Evolutionary conservation across 352 stramenopile genomes (phyloP).

Genomic region (Pythium aristosporum): DNA sequence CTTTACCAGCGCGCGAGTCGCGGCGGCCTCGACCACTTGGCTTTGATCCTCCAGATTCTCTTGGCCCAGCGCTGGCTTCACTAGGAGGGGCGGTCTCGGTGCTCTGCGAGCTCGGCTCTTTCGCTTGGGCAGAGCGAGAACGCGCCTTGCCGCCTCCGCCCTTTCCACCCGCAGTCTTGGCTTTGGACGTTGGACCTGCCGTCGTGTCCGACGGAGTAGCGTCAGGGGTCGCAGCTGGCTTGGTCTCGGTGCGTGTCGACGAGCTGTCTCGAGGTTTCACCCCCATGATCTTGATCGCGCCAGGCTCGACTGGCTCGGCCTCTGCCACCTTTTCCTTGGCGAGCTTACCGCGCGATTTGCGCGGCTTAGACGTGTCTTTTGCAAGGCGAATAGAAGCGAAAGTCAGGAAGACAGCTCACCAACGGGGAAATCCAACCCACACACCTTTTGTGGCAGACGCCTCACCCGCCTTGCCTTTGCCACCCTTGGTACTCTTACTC

Average conservation of each 20-base stretch:
- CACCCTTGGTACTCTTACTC: conserved; percentile 16
- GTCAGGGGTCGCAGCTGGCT: not conserved
- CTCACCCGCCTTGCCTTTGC: conserved; percentile 14
- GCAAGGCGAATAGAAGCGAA: not conserved
- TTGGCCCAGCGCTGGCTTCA: not conserved
- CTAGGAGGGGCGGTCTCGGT: not conserved
- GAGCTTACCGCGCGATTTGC: conserved; percentile 36
- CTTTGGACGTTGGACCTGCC: not conserved
- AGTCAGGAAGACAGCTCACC: not conserved
- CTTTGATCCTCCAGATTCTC: conserved; percentile 3
- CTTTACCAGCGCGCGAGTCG: conserved; percentile 12
- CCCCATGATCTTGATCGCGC: conserved; percentile 54
- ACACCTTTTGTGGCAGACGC: conserved; percentile 11
- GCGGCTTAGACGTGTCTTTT: conserved; percentile 42
- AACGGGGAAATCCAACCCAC: not conserved
- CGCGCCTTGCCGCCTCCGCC: conserved; percentile 6
- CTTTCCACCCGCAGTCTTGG: conserved; percentile 13
- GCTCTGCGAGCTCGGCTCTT: conserved; percentile 3
- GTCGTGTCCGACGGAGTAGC: not conserved
- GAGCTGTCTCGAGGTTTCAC: conserved; percentile 14
- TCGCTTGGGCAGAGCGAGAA: conserved; percentile 1
- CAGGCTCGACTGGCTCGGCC: conserved; percentile 32
- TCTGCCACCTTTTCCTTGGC: conserved; percentile 36
- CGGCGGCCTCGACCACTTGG: conserved; percentile 2
- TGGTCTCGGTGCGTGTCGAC: not conserved